Evolutionary conservation across 257 asterid genomes (phyloP), one percentile per base, ranked within the genome.

Genomic region (Agastache rugosa): DNA sequence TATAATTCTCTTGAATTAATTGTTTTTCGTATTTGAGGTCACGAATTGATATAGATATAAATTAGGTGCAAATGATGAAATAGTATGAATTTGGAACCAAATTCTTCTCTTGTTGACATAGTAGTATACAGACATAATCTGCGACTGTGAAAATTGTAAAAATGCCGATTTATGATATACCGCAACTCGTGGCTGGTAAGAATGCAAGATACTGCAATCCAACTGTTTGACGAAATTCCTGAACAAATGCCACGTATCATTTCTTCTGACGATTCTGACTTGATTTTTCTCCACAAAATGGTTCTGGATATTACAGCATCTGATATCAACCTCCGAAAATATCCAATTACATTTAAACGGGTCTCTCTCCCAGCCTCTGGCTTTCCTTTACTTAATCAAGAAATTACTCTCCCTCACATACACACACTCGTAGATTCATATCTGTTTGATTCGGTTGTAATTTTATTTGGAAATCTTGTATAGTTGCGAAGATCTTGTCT

Each of bases 211-310:
- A 39, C 12, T 39, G 44, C 59, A 17, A 8, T 8, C 14, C 27
- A 19, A 53, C 29, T 9, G 83, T 48, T 70, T 14, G 75, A 25
- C 71, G 59, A 70, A 80, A 47, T 55, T 41, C 70, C 69, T 41
- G 69, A 15, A 45, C 25, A 74, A 53, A 44, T 71, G 83, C 71
- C 83, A 70, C 83, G 80, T 75, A 8, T 39, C 51, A 22, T 63
- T 44, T 25, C 54, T 37, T 41, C 27, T 37, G 65, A 44, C 17
- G 76, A 42, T 72, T 68, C 64, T 11, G 69, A 65, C 56, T 53
- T 16, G 31, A 54, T 25, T 45, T 53, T 64, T 71, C 77, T 51
- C 77, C 81, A 63, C 68, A 31, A 22, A 71, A 61, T 12, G 35
- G 11, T 37, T 51, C 19, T 55, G 17, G 8, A 14, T 25, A 34